Conservation (phyloP, 2,329 filamentous ascomycete genomes). For the Neonectria neomacrospora region DNA sequence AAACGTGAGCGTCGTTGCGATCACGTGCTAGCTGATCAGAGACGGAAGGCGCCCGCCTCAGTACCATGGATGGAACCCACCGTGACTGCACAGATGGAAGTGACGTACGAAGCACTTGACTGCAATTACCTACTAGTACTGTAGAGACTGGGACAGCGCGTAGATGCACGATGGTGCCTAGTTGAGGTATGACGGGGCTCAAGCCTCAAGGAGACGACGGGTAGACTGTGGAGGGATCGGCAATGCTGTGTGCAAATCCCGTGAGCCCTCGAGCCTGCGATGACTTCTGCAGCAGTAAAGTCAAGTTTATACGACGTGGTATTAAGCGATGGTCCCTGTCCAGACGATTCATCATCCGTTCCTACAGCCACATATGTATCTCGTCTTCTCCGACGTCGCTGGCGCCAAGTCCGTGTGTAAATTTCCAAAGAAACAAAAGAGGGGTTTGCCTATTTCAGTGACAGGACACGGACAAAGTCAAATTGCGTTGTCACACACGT, state of each 20-base stretch:
- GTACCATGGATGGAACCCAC: neutral
- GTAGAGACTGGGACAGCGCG: slow-evolving; percentile 24
- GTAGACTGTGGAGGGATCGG: slow-evolving; percentile 30
- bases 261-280: neutral
- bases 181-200: slow-evolving; percentile 34
- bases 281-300: neutral
- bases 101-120: too few species aligned
- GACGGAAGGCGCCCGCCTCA: neutral
- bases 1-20: neutral
- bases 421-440: neutral
- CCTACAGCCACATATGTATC: neutral
- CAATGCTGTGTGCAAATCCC: neutral
- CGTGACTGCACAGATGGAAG: neutral
- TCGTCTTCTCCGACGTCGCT: neutral
- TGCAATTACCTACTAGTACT: too few species aligned
- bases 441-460: slow-evolving; percentile 17
- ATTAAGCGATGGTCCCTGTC: neutral
- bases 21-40: neutral
- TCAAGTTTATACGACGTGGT: neutral
- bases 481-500: slow-evolving; percentile 34
- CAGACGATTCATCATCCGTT: neutral
- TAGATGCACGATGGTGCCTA: slow-evolving; percentile 35
- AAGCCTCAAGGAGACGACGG: neutral
- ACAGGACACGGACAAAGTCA: slow-evolving; percentile 7
- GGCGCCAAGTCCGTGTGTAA: slow-evolving; percentile 2